phyloP scores from a whole-genome alignment of 2,329 filamentous ascomycete genomes.

The Trichoderma pleuroti region DNA sequence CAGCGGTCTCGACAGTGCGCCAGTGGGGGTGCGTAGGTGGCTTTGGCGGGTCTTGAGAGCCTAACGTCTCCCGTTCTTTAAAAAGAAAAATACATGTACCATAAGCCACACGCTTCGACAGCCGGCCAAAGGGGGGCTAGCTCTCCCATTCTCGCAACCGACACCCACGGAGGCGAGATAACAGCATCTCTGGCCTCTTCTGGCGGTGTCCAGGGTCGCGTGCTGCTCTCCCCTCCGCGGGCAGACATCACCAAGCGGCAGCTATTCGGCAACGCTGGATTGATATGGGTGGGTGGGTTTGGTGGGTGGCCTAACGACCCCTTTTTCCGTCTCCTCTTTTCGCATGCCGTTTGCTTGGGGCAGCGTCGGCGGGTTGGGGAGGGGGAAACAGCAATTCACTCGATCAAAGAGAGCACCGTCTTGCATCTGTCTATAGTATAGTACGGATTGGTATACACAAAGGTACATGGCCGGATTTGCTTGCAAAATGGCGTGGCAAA shows the following conservation, averaged over 20 bases:
- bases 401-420: not conserved
- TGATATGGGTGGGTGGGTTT: slow-evolving; percentile 10
- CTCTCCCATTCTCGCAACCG: not conserved
- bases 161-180: not conserved
- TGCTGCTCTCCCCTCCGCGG: slow-evolving; percentile 5
- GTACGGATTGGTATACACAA: not conserved
- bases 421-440: not conserved
- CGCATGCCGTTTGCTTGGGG: slow-evolving; percentile 10
- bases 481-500: not conserved
- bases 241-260: slow-evolving; percentile 14
- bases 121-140: not conserved
- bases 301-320: slow-evolving; percentile 9
- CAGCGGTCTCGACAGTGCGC: slow-evolving; percentile 5
- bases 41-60: slow-evolving; percentile 18
- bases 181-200: not conserved
- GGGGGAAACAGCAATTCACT: not conserved
- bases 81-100: too few species aligned
- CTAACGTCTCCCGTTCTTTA: slow-evolving; percentile 2
- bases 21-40: slow-evolving; percentile 18
- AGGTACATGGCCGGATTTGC: not conserved
- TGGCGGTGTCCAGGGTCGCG: slow-evolving; percentile 18
- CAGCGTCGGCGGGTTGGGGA: not conserved
- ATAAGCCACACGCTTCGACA: not conserved
- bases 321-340: slow-evolving; percentile 17
- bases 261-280: slow-evolving; percentile 14